Evolutionary conservation across 2,329 filamentous ascomycete genomes (phyloP).

Genomic region (Truncatella angustata): DNA sequence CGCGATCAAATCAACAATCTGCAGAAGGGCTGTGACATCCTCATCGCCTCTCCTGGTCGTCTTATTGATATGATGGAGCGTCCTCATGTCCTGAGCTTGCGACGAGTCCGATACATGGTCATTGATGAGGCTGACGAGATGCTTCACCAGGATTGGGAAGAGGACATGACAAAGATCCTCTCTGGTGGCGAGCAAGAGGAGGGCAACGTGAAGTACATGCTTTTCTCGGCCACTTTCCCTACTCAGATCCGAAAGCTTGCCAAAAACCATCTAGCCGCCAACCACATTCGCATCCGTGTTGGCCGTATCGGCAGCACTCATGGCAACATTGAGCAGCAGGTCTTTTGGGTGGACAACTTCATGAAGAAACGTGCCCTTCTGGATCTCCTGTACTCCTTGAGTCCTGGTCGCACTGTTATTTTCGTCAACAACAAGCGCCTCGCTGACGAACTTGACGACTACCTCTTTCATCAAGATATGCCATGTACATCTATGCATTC

Average conservation of each 20-base stretch:
- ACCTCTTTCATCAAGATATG: conserved; percentile 73
- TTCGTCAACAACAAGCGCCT: conserved; percentile 82
- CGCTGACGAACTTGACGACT: conserved; percentile 86
- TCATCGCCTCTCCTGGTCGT: conserved; percentile 86
- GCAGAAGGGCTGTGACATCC: conserved; percentile 79
- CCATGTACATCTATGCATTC: conserved; percentile 87
- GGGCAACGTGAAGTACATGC: conserved; percentile 66
- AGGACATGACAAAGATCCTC: conserved; percentile 74
- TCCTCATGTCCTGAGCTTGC: conserved; percentile 65
- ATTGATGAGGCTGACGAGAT: conserved; percentile 97
- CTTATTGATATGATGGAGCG: conserved; percentile 80
- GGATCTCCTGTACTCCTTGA: conserved; percentile 68
- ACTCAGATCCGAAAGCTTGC: conserved; percentile 75
- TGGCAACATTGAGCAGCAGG: conserved; percentile 74
- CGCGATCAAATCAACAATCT: conserved; percentile 70
- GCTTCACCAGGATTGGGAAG: conserved; percentile 75
- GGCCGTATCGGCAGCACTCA: conserved; percentile 85
- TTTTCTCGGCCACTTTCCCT: conserved; percentile 96
- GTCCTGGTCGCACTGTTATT: conserved; percentile 77
- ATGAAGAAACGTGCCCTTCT: conserved; percentile 70
- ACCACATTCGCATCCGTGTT: conserved; percentile 78
- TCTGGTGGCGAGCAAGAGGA: conserved; percentile 74
- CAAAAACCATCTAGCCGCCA: conserved; percentile 68
- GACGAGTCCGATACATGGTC: conserved; percentile 75
- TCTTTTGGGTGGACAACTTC: conserved; percentile 64